Evolutionary conservation across 2,329 filamentous ascomycete species (phyloP), one percentile per base, ranked within the genome.

Genomic region (Exserohilum turcica): DNA sequence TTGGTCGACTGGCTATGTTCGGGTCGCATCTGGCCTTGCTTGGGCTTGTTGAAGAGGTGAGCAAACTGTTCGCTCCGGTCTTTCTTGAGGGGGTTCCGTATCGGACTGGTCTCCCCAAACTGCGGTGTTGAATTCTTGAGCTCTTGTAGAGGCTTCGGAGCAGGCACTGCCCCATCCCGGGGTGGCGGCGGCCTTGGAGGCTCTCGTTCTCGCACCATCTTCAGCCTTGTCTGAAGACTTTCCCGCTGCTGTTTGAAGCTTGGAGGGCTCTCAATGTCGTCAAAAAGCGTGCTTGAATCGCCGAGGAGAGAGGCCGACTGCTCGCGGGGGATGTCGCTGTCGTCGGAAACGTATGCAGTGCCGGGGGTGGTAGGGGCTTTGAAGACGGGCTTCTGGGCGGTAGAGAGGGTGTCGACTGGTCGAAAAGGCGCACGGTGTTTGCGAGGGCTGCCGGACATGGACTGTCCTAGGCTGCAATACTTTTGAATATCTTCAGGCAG

Each of bases 21-120:
- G 27, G 78, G 76, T 18, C 81, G 75, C 15, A 76, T 60, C 28
- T 77, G 75, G 44, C 80, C 80, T 15, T 74, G 67, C 60, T 79
- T 81, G 6, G 80, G 80, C 37, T 81, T 77, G 50, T 82, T 82
- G 73, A 84, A 84, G 5, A 79, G 73, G 56, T 78, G 71, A 24
- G 68, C 68, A 57, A 73, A 65, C 16, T 48, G 47, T 16, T 70
- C 61, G 38, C 63, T 65, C 21, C 48, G 48, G 51, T 68, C 69
- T 46, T 72, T 67, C 61, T 79, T 65, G 67, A 76, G 61, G 57
- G 81, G 74, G 66, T 80, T 77, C 59, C 82, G 76, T 51, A 86
- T 71, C 13, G 83, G 82, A 56, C 83, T 85, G 2, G 84, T 77
- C 61, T 82, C 81, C 45, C 84, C 84, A 64, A 86, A 87, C 62